Base-by-base conservation (phyloP, 2,329 filamentous ascomycete species). In the Ophiostoma pallidulum region DNA sequence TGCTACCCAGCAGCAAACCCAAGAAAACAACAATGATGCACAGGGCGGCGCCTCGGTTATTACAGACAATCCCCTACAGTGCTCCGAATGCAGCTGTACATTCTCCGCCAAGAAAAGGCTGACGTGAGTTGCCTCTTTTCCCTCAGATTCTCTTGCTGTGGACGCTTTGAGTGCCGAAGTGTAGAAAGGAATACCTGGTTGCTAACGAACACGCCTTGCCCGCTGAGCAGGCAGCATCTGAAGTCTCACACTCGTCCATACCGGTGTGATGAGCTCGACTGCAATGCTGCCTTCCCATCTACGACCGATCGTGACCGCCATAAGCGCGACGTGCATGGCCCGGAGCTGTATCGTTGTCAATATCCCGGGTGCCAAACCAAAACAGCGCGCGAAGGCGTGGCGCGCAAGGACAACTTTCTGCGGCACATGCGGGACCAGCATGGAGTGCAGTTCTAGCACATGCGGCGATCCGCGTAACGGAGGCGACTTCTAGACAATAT, bases 311-410 rank as follows among this genome's bases (percentile, higher is more conserved):
- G n/a, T 13, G 14, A 26, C 16, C 42, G 42, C n/a, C 42, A 45
- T 13, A 10, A 12, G 42, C 42, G 22, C n/a, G 31, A 35, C 12
- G 31, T 28, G 4, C 42, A 45, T 8, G 24, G 42, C 9, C n/a
- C 32, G 7, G 24, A 20, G 10, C 32, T 5, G 24, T 45, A 45
- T 29, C 12, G 29, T 8, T 45, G 42, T n/a, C 18, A 24, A 2
- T 37, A 29, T n/a, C 22, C 42, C 8, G 42, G 42, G 32, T 45
- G 42, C 18, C 37, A 9, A n/a, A 20, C 9, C 42, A 45, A 45
- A 14, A 14, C 42, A 13, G 42, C 42, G 18, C 32, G 42, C 8
- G 32, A 45, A 2, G 42, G 42, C 10, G 37, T 29, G 33, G 24
- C 42, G 22, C 42, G 42, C n/a, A 45, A 10, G 32, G 42, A 20